Conservation (phyloP, 2,329 filamentous ascomycete genomes). For the Ascochyta koolunga region DNA sequence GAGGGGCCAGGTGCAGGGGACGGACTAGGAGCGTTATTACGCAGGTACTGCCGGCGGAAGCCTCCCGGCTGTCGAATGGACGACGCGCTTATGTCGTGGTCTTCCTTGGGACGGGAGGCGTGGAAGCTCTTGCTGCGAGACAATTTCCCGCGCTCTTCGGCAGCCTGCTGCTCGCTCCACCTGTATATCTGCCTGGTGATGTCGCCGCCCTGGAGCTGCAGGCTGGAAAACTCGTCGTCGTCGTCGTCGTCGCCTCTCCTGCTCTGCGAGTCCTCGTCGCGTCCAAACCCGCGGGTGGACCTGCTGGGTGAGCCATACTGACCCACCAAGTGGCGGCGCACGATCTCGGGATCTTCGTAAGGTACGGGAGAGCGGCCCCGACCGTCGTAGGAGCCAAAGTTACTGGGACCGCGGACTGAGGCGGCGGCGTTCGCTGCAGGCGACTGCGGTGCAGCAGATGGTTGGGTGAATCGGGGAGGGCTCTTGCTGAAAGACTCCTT, state of each 20-base stretch:
- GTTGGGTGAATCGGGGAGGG: constrained; percentile 70
- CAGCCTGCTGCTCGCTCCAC: constrained; percentile 89
- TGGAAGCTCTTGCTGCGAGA: constrained; percentile 90
- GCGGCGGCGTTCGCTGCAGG: constrained; percentile 54
- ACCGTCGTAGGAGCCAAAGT: constrained; percentile 85
- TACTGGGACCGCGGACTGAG: constrained; percentile 64
- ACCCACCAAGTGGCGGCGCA: constrained; percentile 83
- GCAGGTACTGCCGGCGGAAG: constrained; percentile 87
- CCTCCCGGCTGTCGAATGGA: constrained; percentile 93
- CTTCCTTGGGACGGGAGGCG: constrained; percentile 75
- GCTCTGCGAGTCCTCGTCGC: constrained; percentile 36
- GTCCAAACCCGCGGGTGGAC: constrained; percentile 33
- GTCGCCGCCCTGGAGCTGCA: constrained; percentile 91
- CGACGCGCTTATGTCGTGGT: constrained; percentile 82
- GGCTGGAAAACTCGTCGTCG: constrained; percentile 86
- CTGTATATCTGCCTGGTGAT: constrained; percentile 94
- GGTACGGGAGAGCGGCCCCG: constrained; percentile 63
- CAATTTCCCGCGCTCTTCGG: constrained; percentile 65
- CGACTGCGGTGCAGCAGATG: constrained; percentile 62
- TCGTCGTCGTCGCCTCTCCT: constrained; percentile 53
- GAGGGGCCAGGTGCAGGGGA: constrained; percentile 54
- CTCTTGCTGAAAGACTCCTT: constrained; percentile 74
- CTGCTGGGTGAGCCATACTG: constrained; percentile 47
- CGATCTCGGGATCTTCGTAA: constrained; percentile 88
- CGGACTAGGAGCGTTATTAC: constrained; percentile 73